These are phyloP conservation scores for Neurospora tetraspora DNA, from an alignment of 495 filamentous ascomycete genomes.

Conservation along the genomic window DNA sequence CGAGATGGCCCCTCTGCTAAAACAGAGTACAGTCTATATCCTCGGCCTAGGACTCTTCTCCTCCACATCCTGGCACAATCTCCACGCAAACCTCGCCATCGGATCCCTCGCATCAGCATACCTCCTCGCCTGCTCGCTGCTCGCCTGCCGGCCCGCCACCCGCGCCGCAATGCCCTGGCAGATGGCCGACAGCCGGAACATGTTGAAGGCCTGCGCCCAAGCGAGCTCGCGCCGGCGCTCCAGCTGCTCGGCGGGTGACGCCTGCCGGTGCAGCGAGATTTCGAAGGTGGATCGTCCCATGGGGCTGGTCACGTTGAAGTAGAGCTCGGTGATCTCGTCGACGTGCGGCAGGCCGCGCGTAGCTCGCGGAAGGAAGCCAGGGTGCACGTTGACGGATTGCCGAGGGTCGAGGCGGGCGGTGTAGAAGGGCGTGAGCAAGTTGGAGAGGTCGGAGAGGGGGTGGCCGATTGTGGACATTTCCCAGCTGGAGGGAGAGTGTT, in stretches of 20 bases:
- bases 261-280: constrained; percentile 8
- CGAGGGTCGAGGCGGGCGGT: constrained; percentile 27
- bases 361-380: constrained; percentile 48
- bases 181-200: constrained; percentile 62
- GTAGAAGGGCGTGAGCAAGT: constrained; percentile 62
- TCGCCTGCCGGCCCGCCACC: constrained; percentile 77
- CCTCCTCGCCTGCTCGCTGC: constrained; percentile 66
- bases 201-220: constrained; percentile 56
- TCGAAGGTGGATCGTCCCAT: constrained; percentile 29
- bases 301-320: constrained; percentile 62
- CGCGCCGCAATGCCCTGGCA: constrained; percentile 91
- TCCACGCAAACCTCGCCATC: constrained; percentile 70
- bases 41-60: not conserved
- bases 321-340: constrained; percentile 65
- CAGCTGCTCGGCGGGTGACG: constrained; percentile 29
- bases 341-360: constrained; percentile 67
- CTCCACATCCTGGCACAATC: constrained; percentile 23
- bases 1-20: not conserved
- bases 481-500: constrained; percentile 45
- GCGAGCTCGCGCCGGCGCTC: constrained; percentile 41
- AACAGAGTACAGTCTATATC: not conserved
- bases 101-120: constrained; percentile 56
- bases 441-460: constrained; percentile 78
- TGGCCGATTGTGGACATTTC: constrained; percentile 96
- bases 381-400: constrained; percentile 23